phyloP scores from a whole-genome alignment of 2,329 filamentous ascomycete genomes.

The Diplodia seriata region DNA sequence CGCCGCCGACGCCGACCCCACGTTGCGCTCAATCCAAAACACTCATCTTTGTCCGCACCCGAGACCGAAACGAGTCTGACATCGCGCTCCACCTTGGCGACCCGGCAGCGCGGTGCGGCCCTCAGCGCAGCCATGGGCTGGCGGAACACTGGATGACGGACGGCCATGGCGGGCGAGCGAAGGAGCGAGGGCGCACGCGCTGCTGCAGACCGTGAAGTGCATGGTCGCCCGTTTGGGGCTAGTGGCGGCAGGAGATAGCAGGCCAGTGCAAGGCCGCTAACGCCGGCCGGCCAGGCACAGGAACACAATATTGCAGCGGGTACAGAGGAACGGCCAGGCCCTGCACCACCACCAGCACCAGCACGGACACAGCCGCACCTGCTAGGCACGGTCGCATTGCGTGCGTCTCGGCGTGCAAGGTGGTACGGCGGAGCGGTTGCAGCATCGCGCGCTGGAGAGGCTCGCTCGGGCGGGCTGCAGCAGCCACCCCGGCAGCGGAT shows the following conservation, averaged over 20 bases:
- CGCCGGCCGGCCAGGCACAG: constrained; percentile 28
- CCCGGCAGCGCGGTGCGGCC: constrained; percentile 8
- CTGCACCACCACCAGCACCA: neutral
- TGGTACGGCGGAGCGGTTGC: constrained; percentile 18
- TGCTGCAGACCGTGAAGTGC: constrained; percentile 20
- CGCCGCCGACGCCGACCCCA: constrained; percentile 17
- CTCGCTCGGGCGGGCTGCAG: constrained; percentile 1
- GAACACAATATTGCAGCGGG: constrained; percentile 11
- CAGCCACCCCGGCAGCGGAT: constrained; percentile 13
- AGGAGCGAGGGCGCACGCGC: constrained; percentile 4
- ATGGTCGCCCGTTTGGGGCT: constrained; percentile 20
- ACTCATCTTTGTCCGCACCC: constrained; percentile 13
- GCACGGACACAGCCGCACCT: neutral
- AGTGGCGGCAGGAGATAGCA: constrained; percentile 13
- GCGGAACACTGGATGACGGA: constrained; percentile 14
- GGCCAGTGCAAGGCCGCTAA: constrained; percentile 18
- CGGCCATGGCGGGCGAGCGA: constrained; percentile 15
- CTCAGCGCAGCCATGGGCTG: constrained; percentile 4
- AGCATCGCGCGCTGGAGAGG: constrained; percentile 5
- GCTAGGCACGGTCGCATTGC: constrained; percentile 21
- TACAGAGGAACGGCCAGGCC: neutral
- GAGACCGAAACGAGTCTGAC: constrained; percentile 22
- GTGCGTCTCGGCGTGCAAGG: constrained; percentile 21
- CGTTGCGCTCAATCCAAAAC: constrained; percentile 28
- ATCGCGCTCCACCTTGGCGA: constrained; percentile 19